phyloP scores from a whole-genome alignment of 2,329 filamentous ascomycete genomes.

The Fusarium ramigenum region DNA sequence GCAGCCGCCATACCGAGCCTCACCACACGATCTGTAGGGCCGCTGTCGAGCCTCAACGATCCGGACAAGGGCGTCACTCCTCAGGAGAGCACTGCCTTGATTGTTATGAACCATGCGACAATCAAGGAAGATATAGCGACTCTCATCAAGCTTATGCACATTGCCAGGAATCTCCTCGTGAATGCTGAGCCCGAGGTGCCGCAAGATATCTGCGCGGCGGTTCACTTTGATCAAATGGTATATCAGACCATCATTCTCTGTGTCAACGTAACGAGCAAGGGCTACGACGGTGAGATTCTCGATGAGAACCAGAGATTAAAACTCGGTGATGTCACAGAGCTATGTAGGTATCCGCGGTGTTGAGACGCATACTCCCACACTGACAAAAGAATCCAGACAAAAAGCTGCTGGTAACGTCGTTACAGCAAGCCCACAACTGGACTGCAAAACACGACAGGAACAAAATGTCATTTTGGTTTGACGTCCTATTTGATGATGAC shows the following conservation, averaged over 20 bases:
- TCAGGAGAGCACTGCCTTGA: constrained; percentile 69
- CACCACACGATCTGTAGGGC: constrained; percentile 67
- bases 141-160: constrained; percentile 74
- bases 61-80: constrained; percentile 66
- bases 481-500: constrained; percentile 70
- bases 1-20: constrained; percentile 68
- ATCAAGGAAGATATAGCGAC: constrained; percentile 71
- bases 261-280: constrained; percentile 73
- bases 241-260: constrained; percentile 73
- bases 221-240: constrained; percentile 72
- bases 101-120: constrained; percentile 68
- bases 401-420: constrained; percentile 70
- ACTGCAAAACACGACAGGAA: constrained; percentile 74
- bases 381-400: constrained; percentile 59
- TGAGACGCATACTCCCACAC: neutral
- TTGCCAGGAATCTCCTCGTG: constrained; percentile 71
- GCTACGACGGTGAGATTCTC: constrained; percentile 70
- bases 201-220: constrained; percentile 71
- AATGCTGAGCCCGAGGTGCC: constrained; percentile 72
- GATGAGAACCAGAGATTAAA: constrained; percentile 67
- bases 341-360: constrained; percentile 60
- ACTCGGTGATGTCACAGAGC: constrained; percentile 70
- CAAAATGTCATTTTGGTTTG: constrained; percentile 76
- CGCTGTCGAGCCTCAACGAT: constrained; percentile 62
- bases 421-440: constrained; percentile 76